phyloP scores from a whole-genome alignment of 2,329 filamentous ascomycete genomes.

The Calonectria leucothoes region DNA sequence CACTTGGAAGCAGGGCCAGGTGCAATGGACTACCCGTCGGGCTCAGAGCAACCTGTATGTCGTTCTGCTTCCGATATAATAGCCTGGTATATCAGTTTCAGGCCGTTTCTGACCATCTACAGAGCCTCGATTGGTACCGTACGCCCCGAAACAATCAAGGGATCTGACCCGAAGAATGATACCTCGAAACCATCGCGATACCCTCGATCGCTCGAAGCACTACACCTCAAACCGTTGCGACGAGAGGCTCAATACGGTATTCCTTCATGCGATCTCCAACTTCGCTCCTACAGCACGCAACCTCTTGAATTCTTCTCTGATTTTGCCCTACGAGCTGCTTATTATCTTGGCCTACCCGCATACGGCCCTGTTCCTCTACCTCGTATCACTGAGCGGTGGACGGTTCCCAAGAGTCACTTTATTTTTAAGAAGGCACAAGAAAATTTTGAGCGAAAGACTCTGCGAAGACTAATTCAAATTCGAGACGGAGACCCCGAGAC shows the following conservation, averaged over 20 bases:
- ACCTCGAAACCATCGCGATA: slow-evolving; percentile 58
- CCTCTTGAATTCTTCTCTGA: slow-evolving; percentile 96
- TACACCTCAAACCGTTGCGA: slow-evolving; percentile 87
- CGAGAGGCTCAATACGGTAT: slow-evolving; percentile 80
- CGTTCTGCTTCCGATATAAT: not conserved
- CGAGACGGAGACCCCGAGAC: slow-evolving; percentile 90
- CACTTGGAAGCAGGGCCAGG: slow-evolving; percentile 27
- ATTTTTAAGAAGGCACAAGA: slow-evolving; percentile 98
- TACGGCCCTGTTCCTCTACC: slow-evolving; percentile 89
- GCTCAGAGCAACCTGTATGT: slow-evolving; percentile 43
- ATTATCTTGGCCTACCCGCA: slow-evolving; percentile 89
- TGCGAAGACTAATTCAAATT: slow-evolving; percentile 89
- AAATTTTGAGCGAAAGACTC: slow-evolving; percentile 94
- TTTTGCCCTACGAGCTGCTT: slow-evolving; percentile 93
- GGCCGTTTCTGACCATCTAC: not conserved
- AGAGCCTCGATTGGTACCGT: slow-evolving; percentile 34
- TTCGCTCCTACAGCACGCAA: slow-evolving; percentile 90
- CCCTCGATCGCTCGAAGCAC: slow-evolving; percentile 84
- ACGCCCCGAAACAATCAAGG: slow-evolving; percentile 24
- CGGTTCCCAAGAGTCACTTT: slow-evolving; percentile 88
- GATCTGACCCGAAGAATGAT: not conserved
- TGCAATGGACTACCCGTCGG: slow-evolving; percentile 39
- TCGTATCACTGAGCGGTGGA: slow-evolving; percentile 91
- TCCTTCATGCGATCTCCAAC: slow-evolving; percentile 88
- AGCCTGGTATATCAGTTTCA: not conserved